Conservation (phyloP, 257 asterid genomes). For the Scutellaria baicalensis region DNA sequence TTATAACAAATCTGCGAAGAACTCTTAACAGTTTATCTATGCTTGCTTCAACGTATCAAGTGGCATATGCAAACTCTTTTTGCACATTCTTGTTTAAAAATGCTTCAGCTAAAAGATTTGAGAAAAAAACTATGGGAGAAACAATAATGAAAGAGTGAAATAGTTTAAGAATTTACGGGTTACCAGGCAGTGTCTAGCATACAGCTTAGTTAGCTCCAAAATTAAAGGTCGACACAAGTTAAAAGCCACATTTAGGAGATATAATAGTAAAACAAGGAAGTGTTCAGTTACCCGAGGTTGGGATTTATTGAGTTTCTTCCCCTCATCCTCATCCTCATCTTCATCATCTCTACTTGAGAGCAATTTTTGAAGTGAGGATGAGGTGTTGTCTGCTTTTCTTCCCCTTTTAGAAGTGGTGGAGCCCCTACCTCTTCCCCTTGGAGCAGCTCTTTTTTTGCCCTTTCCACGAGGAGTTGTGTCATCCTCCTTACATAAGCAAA, state of each 20-base stretch:
- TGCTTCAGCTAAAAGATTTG: neutral
- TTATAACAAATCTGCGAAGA: neutral
- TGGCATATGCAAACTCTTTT: neutral
- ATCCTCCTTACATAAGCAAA: slow-evolving; percentile 48
- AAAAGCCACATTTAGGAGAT: neutral
- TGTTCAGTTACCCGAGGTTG: slow-evolving; percentile 70
- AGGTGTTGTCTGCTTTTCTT: slow-evolving; percentile 54
- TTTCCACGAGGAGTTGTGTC: slow-evolving; percentile 41
- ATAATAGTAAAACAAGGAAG: neutral
- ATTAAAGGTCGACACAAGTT: neutral
- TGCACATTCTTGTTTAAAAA: neutral
- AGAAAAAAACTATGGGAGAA: neutral
- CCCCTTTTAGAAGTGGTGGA: slow-evolving; percentile 79
- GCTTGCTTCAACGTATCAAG: neutral
- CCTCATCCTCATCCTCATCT: slow-evolving; percentile 57
- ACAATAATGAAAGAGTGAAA: neutral
- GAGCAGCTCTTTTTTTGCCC: slow-evolving; percentile 87
- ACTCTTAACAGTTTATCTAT: neutral
- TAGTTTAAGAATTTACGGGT: too few relatives aligned
- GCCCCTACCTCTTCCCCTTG: slow-evolving; percentile 85
- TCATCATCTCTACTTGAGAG: slow-evolving; percentile 62
- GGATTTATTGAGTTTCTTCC: slow-evolving; percentile 44
- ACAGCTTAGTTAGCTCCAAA: neutral
- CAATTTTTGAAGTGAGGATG: slow-evolving; percentile 72
- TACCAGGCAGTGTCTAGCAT: neutral